Evolutionary conservation across 257 asterid genomes (phyloP), one percentile per base, ranked within the genome.

Genomic region (Solanum pimpinellifolium): DNA sequence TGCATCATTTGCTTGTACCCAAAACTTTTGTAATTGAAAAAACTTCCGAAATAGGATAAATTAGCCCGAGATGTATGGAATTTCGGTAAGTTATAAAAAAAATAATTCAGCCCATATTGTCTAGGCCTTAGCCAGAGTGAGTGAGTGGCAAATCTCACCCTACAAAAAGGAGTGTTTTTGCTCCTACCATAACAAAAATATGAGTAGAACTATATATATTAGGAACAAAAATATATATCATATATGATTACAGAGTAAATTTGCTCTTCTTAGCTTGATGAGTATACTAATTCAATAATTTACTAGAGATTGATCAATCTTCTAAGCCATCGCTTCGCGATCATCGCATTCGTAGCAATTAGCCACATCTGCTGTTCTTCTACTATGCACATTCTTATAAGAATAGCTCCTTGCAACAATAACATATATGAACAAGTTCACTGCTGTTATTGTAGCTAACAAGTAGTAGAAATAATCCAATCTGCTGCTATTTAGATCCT

Each of bases 391-490:
- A 72, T 90, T 95, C 95, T 96, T 95, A 89, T 95, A 93, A 5
- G 95, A 85, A 85, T 95, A 96, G 11, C 89, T 66, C 42, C 93
- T 88, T 13, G 97, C 97, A 41, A 94, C 91, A 4, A 92, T n/a
- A 14, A 88, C 92, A 68, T 91, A 95, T 0, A 93, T 65, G 65
- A 90, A 88, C 18, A 95, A 31, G 41, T 93, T 92, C 46, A 60
- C 90, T 1, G 92, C 86, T 0, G 91, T 92, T 5, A 93, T 91
- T 10, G 85, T 93, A 0, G 98, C 98, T 33, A 95, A 87, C 89
- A 95, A 41, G 93, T 91, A 95, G 73, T 95, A 96, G 75, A 95
- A 96, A 20, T 92, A 77, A 16, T 96, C 98, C 93, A 96, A 56
- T 25, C 72, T 89, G 47, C 92, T 96, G 11, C 18, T 37, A 21